These are phyloP conservation scores for Heliocybe sulcata DNA, from an alignment of 1,284 basidiomycete genomes.

Conservation along the genomic window DNA sequence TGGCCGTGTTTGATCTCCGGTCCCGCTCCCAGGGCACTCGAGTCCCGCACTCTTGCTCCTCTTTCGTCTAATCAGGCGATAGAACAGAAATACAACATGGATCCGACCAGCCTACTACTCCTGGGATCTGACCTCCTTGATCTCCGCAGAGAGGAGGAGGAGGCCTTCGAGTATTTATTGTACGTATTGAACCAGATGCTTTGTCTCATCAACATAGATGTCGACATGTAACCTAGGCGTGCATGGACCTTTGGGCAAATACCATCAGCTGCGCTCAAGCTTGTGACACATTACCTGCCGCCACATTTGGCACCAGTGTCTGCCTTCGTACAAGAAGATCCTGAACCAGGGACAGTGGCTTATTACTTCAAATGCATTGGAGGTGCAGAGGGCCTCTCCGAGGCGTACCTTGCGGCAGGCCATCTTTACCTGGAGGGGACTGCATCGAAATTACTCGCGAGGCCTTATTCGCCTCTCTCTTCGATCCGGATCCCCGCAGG, in stretches of 20 bases:
- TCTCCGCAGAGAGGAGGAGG: conserved; percentile 62
- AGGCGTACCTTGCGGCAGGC: conserved; percentile 69
- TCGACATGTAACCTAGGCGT: conserved; percentile 38
- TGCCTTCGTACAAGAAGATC: conserved; percentile 19
- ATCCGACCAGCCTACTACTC: conserved; percentile 69
- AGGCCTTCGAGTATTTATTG: conserved; percentile 76
- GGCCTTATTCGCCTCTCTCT: conserved; percentile 65
- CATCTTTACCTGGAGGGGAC: conserved; percentile 70
- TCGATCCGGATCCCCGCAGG: conserved; percentile 19
- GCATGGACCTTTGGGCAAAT: conserved; percentile 72
- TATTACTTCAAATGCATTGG: conserved; percentile 64
- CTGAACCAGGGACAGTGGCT: conserved; percentile 38
- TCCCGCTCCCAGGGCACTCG: conserved; percentile 55
- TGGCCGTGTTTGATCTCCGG: conserved; percentile 75
- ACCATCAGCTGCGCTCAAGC: conserved; percentile 66
- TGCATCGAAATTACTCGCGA: conserved; percentile 55
- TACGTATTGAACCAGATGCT: conserved; percentile 28
- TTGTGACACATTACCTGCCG: conserved; percentile 64
- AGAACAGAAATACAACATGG: conserved; percentile 70
- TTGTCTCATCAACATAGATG: conserved; percentile 4
- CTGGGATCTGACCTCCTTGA: conserved; percentile 63
- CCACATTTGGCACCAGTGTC: conserved; percentile 25
- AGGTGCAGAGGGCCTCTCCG: conserved; percentile 52
- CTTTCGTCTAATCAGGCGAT: conserved; percentile 42
- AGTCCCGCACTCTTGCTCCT: conserved; percentile 42